Percentiles rank a stretch among this genome's conserved stretches.
Evolutionary conservation across 2,329 filamentous ascomycete species (phyloP).

Genomic region (Aspergillus sp.): DNA sequence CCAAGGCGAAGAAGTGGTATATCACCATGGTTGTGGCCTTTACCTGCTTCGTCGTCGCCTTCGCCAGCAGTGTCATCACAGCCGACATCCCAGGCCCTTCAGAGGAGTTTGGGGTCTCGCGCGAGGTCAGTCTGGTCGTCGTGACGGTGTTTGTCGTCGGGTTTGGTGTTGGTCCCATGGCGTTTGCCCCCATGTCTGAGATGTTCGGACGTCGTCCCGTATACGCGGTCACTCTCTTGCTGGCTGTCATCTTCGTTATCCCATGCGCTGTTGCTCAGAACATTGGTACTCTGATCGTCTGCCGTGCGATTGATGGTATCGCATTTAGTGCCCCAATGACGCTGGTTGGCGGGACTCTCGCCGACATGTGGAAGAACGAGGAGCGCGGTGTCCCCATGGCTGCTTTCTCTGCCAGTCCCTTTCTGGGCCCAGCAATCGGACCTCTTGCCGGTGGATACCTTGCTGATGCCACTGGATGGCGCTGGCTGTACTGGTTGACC

Average conservation of each 20-base stretch:
- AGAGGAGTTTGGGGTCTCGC: conserved; percentile 65
- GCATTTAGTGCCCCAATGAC: conserved; percentile 87
- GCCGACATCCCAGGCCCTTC: conserved; percentile 68
- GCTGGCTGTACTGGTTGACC: conserved; percentile 87
- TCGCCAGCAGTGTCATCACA: conserved; percentile 73
- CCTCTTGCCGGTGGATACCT: conserved; percentile 77
- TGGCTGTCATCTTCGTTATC: conserved; percentile 77
- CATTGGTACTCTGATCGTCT: conserved; percentile 72
- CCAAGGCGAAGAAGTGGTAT: conserved; percentile 75
- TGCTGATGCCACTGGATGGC: conserved; percentile 68
- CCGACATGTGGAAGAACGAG: conserved; percentile 81
- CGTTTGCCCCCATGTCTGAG: conserved; percentile 76
- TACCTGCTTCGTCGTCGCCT: conserved; percentile 73
- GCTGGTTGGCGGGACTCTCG: conserved; percentile 76
- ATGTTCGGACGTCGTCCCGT: conserved; percentile 70
- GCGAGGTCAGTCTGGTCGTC: conserved; percentile 70
- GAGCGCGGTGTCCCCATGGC: conserved; percentile 86
- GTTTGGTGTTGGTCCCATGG: conserved; percentile 79
- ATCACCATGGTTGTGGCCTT: conserved; percentile 80
- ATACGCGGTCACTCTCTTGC: conserved; percentile 65
- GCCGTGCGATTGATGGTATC: conserved; percentile 75
- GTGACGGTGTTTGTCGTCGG: conserved; percentile 79
- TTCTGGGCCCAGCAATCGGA: conserved; percentile 76
- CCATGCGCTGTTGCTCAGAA: conserved; percentile 76
- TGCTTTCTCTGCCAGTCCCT: conserved; percentile 78